phyloP scores from a whole-genome alignment of 176 grass and related monocot species.

The bread wheat (Triticum aestivum) region IWGSC_CS_RefSeq_v2.1 NC_057813.1:471516833-471517332 shows the following conservation, averaged over 20 bases:
- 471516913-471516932: neutral
- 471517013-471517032: neutral
- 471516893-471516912: neutral
- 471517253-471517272: conserved; percentile 14
- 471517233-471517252: conserved; percentile 9
- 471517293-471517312: neutral
- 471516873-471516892: neutral
- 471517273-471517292: neutral
- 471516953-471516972: neutral
- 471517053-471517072: neutral
- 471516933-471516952: neutral
- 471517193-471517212: conserved; percentile 36
- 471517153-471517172: conserved; percentile 71
- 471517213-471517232: conserved; percentile 12
- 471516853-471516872: neutral
- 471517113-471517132: conserved; percentile 24
- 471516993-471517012: conserved; percentile 15
- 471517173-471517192: conserved; percentile 49
- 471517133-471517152: neutral
- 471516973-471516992: neutral
- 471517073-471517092: neutral
- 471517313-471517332: neutral
- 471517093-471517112: conserved; percentile 23
- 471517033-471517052: neutral
- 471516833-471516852: neutral